phyloP scores from a whole-genome alignment of 139 green algal genomes.

The Microglena sp. region DNA sequence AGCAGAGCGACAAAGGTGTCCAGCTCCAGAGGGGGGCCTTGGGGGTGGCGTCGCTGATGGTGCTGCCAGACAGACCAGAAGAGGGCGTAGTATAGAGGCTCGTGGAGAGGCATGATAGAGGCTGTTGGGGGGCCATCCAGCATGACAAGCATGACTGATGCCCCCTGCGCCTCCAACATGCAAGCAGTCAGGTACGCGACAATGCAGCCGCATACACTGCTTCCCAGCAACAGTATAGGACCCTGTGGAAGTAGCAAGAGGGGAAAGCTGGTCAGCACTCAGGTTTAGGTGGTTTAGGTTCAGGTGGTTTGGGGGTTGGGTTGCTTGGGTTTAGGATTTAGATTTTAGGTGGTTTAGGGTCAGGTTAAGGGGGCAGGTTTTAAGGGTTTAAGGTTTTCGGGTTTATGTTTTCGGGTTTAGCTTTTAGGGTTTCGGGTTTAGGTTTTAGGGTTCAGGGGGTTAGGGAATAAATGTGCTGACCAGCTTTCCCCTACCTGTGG shows the following conservation, averaged over 20 bases:
- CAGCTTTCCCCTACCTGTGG: too few relatives aligned
- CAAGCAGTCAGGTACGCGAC: conserved; percentile 36
- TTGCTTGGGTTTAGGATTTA: neutral
- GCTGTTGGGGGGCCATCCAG: conserved; percentile 43
- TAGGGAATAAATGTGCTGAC: too few relatives aligned
- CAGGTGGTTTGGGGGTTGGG: neutral
- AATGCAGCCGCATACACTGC: conserved; percentile 30
- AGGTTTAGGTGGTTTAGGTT: neutral
- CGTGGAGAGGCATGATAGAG: too few relatives aligned
- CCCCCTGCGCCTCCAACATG: conserved; percentile 27
- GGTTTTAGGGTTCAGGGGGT: too few relatives aligned
- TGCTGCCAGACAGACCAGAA: neutral
- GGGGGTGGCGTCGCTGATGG: neutral
- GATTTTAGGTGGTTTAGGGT: neutral
- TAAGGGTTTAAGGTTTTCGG: neutral
- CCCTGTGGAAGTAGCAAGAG: conserved; percentile 21
- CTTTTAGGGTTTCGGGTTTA: too few relatives aligned
- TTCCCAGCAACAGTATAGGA: conserved; percentile 48
- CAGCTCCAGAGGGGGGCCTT: neutral
- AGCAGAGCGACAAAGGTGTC: too few relatives aligned
- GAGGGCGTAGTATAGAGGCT: too few relatives aligned
- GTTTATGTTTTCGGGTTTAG: too few relatives aligned
- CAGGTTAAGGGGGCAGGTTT: neutral
- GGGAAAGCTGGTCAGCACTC: neutral
- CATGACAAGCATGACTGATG: conserved; percentile 44